Base-by-base conservation (phyloP, 1,284 basidiomycete genomes). In the Termitomyces sp. region DNA sequence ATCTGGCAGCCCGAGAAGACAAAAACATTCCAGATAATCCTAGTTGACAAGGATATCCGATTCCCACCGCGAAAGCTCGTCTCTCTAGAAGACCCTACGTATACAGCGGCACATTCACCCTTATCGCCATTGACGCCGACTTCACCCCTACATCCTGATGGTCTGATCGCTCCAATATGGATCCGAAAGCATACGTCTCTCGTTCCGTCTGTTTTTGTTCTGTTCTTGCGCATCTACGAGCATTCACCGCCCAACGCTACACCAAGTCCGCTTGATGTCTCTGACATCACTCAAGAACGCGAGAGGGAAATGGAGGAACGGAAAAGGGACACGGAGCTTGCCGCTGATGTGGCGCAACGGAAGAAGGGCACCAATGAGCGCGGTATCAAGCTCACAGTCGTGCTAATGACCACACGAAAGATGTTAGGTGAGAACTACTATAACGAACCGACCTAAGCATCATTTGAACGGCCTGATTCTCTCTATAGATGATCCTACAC, bases 101-200 rank as follows among this genome's bases (percentile, higher is more conserved):
- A 81, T 59, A 65, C 80, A 5, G 68, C 76, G 31, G 69, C 80
- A 12, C 92, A 94, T 68, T 98, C 94, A 0, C 94, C 94, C 0
- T 77, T 98, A 7, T 97, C 92, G 0, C 96, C 96, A 0, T 73
- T 97, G 26, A 92, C 91, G 0, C 86, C 90, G 0, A 81, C 86
- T 1, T 95, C 93, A 0, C 95, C 96, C 0, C 76, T 97, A 13
- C 83, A 92, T 68, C 96, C 96, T 0, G 96, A 99, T 68, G 96
- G 96, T 0, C 74, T 99, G 47, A 92, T 99, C 55, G 93, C 95
- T 1, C 96, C 95, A 0, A 92, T 98, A 63, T 99, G 96, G 96
- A 85, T 98, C 15, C 81, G 94, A 45, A 99, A 98, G 71, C 95
- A 98, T 65, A 90, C 92, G 0, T 86, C 92, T 7, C 82, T 96